These are phyloP conservation scores for Triticum dicoccoides DNA, from an alignment of 176 grass and related monocot genomes.

Conservation along the genomic window DNA sequence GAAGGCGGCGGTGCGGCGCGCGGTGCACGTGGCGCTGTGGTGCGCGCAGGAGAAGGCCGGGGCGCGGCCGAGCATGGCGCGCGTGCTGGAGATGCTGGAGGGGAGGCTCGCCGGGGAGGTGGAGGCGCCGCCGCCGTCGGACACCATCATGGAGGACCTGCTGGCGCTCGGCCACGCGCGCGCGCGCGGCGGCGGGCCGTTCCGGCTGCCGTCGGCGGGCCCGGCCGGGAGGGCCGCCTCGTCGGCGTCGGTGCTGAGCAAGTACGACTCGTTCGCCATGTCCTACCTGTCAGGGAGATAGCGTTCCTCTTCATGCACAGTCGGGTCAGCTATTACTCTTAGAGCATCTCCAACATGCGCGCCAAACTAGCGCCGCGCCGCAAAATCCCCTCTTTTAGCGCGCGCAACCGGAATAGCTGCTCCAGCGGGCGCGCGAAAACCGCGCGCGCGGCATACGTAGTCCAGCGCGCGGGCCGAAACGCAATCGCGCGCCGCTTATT, in stretches of 20 bases:
- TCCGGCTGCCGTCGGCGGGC: not conserved
- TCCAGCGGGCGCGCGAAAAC: no score
- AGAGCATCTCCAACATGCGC: not conserved
- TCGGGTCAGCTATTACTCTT: not conserved
- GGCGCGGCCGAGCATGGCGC: slow-evolving; percentile 53
- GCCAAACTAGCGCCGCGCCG: no score
- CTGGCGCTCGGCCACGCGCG: slow-evolving; percentile 21
- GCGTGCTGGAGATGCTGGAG: slow-evolving; percentile 79
- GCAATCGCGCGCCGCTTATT: no score
- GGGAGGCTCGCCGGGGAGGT: slow-evolving; percentile 23
- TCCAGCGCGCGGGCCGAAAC: no score
- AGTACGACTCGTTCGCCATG: slow-evolving; percentile 31
- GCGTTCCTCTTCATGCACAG: not conserved
- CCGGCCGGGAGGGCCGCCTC: not conserved
- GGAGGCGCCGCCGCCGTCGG: slow-evolving; percentile 44
- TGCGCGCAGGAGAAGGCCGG: slow-evolving; percentile 58
- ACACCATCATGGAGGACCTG: slow-evolving; percentile 44
- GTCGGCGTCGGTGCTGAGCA: slow-evolving; percentile 15
- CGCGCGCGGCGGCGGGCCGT: not conserved
- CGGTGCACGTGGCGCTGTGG: slow-evolving; percentile 67
- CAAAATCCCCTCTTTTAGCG: no score
- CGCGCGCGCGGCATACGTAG: no score
- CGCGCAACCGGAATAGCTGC: no score
- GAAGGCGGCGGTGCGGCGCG: slow-evolving; percentile 29
- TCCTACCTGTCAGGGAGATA: slow-evolving; percentile 44